These are phyloP conservation scores for Oryza australiensis DNA, from an alignment of 176 grass and related monocot species.

Conservation along the genomic window DNA sequence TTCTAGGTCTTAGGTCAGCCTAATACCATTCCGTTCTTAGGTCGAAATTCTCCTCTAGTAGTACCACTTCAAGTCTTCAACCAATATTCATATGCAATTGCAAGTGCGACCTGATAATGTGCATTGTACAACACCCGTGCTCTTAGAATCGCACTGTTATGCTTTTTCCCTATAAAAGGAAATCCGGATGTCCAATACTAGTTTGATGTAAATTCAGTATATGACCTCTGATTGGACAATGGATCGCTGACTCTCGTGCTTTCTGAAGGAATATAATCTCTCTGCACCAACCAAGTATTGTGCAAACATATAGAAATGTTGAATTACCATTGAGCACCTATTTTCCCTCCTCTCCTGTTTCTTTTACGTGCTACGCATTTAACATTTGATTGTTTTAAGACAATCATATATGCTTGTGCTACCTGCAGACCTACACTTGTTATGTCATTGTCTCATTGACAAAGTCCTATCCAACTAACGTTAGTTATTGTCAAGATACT, in stretches of 20 bases:
- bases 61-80: no score
- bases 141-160: neutral
- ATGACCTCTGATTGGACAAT: neutral
- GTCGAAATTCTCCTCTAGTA: neutral
- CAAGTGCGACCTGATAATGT: neutral
- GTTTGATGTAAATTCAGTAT: neutral
- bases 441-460: neutral
- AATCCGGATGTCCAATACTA: neutral
- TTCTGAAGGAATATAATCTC: neutral
- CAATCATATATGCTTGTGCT: neutral
- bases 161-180: neutral
- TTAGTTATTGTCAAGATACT: neutral
- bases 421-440: neutral
- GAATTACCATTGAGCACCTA: neutral
- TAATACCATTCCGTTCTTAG: neutral
- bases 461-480: conserved; percentile 29
- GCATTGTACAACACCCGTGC: neutral
- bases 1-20: neutral
- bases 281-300: neutral
- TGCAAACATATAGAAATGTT: neutral
- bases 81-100: neutral
- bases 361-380: neutral
- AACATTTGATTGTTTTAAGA: neutral
- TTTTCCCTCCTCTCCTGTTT: neutral
- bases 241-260: neutral